Evolutionary conservation across 2,329 filamentous ascomycete genomes (phyloP), one percentile per base, ranked within the genome.

Genomic region (Alternaria sp.): DNA sequence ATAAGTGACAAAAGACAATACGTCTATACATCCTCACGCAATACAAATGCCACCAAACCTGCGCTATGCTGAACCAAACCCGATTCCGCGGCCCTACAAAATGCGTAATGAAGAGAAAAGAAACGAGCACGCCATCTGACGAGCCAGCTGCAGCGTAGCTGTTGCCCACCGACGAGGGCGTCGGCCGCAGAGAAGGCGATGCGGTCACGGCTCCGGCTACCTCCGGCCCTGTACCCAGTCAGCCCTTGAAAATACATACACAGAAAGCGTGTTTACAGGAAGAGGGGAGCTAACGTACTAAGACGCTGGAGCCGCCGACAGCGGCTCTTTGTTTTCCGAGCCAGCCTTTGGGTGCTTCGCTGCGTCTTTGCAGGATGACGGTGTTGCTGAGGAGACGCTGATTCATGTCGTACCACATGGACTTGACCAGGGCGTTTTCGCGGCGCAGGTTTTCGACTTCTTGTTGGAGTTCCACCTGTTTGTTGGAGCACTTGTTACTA

Each of bases 381-480:
- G 92, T 91, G 77, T 94, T 95, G 82, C 91, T 93, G 81, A 96
- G 92, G 70, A 96, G 80, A 55, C 93, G 86, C 75, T 86, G 90
- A 25, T 90, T 89, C 73, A 96, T 86, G 79, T 95, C 92, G 81
- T 94, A 94, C 92, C 92, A 96, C 3, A 93, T 93, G n/a, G 89
- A 91, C 25, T 90, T 85, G 72, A 96, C 93, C 75, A 96, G 86
- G 43, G 86, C 86, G 77, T 93, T 93, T 79, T 96, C 93, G 70
- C 91, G 88, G 77, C 91, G 87, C 62, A 96, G 86, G 70, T 90
- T 91, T 69, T 88, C 88, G 74, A 92, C 86, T 71, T 86, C 83
- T 57, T 78, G 68, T 55, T 78, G 74, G 12, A 78, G 71, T 59
- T 80, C 77, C 62, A 61, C 67, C 75, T 77, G 60, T 51, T 36